Percentiles rank a stretch among this genome's conserved stretches.
Evolutionary conservation across 495 filamentous ascomycete species (phyloP).

Genomic region (Lophium mytilinum): DNA sequence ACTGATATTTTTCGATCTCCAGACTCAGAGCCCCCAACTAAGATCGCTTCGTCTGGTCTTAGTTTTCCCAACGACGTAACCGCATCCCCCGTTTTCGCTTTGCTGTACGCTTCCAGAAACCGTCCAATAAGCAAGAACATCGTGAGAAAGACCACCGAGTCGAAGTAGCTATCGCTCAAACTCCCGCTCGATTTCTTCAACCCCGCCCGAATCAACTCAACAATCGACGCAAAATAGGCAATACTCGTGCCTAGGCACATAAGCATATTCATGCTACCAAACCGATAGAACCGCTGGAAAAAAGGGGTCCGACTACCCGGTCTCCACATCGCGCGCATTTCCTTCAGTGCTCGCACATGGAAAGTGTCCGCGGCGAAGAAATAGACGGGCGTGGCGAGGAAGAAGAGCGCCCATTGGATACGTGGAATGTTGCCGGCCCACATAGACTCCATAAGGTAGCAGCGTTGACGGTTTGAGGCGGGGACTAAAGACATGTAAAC

Average conservation of each 20-base stretch:
- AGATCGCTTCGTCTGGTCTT: conserved; percentile 67
- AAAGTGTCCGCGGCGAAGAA: conserved; percentile 84
- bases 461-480: conserved; percentile 43
- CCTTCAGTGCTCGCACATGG: conserved; percentile 69
- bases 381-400: conserved; percentile 83
- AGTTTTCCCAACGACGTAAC: conserved; percentile 72
- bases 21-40: conserved; percentile 41
- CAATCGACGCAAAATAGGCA: conserved; percentile 79
- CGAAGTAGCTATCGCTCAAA: conserved; percentile 59
- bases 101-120: conserved; percentile 84
- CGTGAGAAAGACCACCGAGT: conserved; percentile 89
- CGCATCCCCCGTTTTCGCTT: conserved; percentile 83
- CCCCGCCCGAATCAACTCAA: conserved; percentile 65
- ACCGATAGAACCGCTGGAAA: conserved; percentile 72
- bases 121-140: conserved; percentile 80
- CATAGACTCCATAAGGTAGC: conserved; percentile 57
- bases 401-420: conserved; percentile 74
- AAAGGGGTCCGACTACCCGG: conserved; percentile 69
- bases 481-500: conserved; percentile 82
- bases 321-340: conserved; percentile 72
- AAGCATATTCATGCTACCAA: conserved; percentile 94
- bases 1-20: conserved; percentile 43
- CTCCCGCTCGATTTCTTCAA: conserved; percentile 29
- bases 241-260: conserved; percentile 84
- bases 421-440: conserved; percentile 70